A percentile compares a stretch with the other conserved stretches of the same genome.
phyloP scores from a whole-genome alignment of 495 filamentous ascomycete genomes.

The Xylaria flabelliformis region DNA sequence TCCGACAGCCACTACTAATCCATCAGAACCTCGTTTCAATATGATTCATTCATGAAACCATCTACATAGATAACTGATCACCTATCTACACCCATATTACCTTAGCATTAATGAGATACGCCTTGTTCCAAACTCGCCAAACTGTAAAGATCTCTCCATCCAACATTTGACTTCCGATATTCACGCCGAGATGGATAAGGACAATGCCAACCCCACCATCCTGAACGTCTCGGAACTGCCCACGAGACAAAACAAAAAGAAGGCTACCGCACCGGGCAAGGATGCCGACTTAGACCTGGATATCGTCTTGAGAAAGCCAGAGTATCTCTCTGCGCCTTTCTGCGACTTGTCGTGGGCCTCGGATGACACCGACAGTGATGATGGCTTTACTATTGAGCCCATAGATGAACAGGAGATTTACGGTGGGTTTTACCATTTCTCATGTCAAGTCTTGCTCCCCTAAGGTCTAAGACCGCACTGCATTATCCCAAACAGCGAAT shows the following conservation, averaged over 20 bases:
- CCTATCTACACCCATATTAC: background rate
- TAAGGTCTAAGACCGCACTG: background rate
- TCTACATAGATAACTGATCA: background rate
- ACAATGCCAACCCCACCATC: slow-evolving; percentile 93
- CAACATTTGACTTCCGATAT: background rate
- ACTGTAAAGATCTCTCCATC: background rate
- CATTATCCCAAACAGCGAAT: background rate
- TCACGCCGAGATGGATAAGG: slow-evolving; percentile 36
- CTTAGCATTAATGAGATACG: background rate
- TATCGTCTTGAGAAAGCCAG: slow-evolving; percentile 41
- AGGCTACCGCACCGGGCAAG: slow-evolving; percentile 30
- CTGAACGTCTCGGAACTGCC: slow-evolving; percentile 89
- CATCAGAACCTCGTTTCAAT: background rate
- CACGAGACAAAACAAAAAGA: slow-evolving; percentile 66
- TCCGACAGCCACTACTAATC: background rate
- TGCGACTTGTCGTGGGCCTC: slow-evolving; percentile 31
- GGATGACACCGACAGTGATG: slow-evolving; percentile 50
- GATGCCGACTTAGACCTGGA: slow-evolving; percentile 46
- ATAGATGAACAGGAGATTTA: slow-evolving; percentile 98
- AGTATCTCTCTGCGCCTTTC: slow-evolving; percentile 39
- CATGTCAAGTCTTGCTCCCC: background rate
- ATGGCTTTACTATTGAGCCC: slow-evolving; percentile 71
- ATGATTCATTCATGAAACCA: background rate
- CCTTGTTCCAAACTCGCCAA: background rate
- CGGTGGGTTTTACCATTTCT: slow-evolving; percentile 60